Base-by-base conservation (phyloP, 495 filamentous ascomycete genomes). In the Aspergillus conjunctus region DNA sequence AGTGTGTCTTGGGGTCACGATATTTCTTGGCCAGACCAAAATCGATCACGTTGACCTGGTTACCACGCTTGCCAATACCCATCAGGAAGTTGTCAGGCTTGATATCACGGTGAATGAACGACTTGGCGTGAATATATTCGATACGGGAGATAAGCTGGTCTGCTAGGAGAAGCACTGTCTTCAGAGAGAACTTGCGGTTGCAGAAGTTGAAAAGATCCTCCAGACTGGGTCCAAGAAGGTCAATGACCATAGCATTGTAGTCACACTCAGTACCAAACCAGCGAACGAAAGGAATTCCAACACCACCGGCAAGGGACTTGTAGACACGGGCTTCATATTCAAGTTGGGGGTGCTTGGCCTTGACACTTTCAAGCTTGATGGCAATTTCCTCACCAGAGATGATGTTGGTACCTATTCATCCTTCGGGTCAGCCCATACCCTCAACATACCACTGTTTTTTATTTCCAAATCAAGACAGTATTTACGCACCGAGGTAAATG, bases 171-270 rank as follows among this genome's bases (percentile, higher is more conserved):
- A 99, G 81, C 43, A 99, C 95, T n/a, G 95, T 99, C 89, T 99
- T 99, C 65, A 99, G 79, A 10, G 94, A 97, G 84, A 98, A 99
- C 75, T 99, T 99, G 73, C 95, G 89, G 86, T 98, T 99, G 87
- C 95, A 99, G 77, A 99, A 99, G 86, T 99, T 99, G 92, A 99
- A 99, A n/a, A 99, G 83, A 73, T 99, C 95, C 78, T 99, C 95
- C 82, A 99, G 81, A 73, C 91, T 96, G 59, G 95, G 95, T 53
- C 95, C 95, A 41, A 99, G 90, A 17, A 99, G 87, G 70, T 99
- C 95, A 64, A 99, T 89, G 51, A 99, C 95, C 95, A 99, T 99
- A 69, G 95, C 95, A 79, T 99, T 98, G 86, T 99, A 99, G 79
- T 99, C 95, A 77, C 95, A 99, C 78, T 99, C 95, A 57, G 95